Evolutionary conservation across 2,329 filamentous ascomycete genomes (phyloP), one percentile per base, ranked within the genome.

Genomic region (Hymenoscyphus repandus): DNA sequence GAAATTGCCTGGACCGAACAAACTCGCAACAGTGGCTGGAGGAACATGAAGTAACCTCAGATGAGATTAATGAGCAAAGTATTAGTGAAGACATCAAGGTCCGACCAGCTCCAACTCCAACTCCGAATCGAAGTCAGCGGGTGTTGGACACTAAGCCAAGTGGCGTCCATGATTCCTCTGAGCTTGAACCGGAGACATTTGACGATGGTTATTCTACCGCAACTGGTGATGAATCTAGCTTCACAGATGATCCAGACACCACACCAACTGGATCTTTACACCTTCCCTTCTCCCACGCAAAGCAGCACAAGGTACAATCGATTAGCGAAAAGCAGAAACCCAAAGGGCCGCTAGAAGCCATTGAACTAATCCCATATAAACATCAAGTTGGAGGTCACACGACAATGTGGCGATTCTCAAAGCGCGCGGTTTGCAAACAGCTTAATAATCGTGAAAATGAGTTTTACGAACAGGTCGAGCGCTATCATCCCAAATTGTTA

Each of bases 341-440:
- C 18, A 63, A 63, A 46, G 51, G 59, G 58, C 90, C 91, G 2
- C 76, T 95, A 27, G 89, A 92, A 56, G 92, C 92, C 30, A 95
- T 99, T 59, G 91, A 97, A 68, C 76, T 99, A 53, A 96, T 96
- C 63, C 93, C 93, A 1, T 99, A 96, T 70, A 89, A 90, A 59
- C 93, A 99, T 70, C 93, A 99, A 70, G 93, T 99, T 49, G 93
- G 93, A 52, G 93, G 93, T 0, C 93, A 99, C 68, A 96, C 90
- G 6, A 96, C 92, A 0, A 80, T 99, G 33, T 99, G 95, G 79
- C 86, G 92, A 38, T 97, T 99, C 66, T 97, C 93, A 15, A 85
- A 90, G 59, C 82, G 91, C 62, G 93, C 93, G 50, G 91, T 99
- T 10, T 99, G 93, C 76, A 99, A 99, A 71, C 90, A 96, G 71